Percentiles rank a stretch among this genome's conserved stretches.
Evolutionary conservation across 2,329 filamentous ascomycete genomes (phyloP).

Genomic region (Beauveria rudraprayagi): DNA sequence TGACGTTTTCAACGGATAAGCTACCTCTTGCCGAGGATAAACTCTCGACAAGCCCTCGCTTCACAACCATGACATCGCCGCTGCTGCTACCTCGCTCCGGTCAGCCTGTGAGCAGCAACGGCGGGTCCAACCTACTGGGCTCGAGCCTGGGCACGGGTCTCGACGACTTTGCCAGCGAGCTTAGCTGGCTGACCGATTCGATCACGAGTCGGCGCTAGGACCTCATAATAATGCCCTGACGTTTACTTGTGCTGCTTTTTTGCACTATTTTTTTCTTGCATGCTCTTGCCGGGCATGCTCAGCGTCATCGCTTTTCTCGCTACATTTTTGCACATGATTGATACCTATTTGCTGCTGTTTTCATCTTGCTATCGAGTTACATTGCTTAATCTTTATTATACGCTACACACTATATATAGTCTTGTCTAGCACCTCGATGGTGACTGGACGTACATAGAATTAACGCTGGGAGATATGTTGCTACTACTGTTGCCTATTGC

Average conservation of each 20-base stretch:
- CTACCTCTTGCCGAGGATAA: neutral
- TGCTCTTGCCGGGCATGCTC: neutral
- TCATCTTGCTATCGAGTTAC: too few relatives aligned
- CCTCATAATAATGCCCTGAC: neutral
- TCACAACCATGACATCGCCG: constrained; percentile 18
- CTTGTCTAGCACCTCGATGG: too few relatives aligned
- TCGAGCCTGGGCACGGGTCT: constrained; percentile 29
- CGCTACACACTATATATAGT: too few relatives aligned
- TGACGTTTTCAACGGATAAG: neutral
- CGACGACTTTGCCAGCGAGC: constrained; percentile 36
- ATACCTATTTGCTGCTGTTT: constrained; percentile 4
- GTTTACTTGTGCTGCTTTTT: neutral
- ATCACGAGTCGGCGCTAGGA: constrained; percentile 22
- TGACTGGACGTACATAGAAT: too few relatives aligned
- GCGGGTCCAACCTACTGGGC: constrained; percentile 11
- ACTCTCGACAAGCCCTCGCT: constrained; percentile 6
- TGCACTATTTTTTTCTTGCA: neutral
- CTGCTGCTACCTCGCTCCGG: constrained; percentile 19
- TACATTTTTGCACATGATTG: constrained; percentile 2
- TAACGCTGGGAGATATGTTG: too few relatives aligned
- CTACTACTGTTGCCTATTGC: too few relatives aligned
- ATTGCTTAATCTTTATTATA: too few relatives aligned
- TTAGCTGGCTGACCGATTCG: constrained; percentile 44
- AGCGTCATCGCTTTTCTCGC: neutral
- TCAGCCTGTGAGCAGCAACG: neutral